Percentiles rank a stretch among this genome's conserved stretches.
Evolutionary conservation across 1,284 basidiomycete genomes (phyloP).

Genomic region (Moesziomyces parantarcticus): DNA sequence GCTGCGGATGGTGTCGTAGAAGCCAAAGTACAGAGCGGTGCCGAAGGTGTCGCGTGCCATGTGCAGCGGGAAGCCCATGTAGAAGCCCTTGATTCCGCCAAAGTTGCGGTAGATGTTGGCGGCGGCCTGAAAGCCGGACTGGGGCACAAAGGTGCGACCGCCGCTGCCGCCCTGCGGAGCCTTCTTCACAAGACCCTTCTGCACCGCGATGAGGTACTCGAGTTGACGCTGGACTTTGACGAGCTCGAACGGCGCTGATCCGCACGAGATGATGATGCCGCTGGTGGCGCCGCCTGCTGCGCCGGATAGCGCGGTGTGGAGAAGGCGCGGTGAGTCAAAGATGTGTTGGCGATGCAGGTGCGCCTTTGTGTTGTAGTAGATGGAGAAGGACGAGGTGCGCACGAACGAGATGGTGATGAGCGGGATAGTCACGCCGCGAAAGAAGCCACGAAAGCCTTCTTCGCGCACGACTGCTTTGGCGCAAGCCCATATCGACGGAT

Average conservation of each 20-base stretch:
- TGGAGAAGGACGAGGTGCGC: constrained; percentile 89
- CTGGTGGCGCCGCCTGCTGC: constrained; percentile 78
- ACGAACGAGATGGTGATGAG: constrained; percentile 96
- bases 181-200: constrained; percentile 72
- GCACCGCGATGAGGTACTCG: constrained; percentile 89
- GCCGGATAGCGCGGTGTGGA: constrained; percentile 59
- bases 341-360: constrained; percentile 72
- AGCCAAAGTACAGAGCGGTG: constrained; percentile 64
- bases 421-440: constrained; percentile 83
- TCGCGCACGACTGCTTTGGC: constrained; percentile 75
- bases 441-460: constrained; percentile 91
- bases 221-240: constrained; percentile 88
- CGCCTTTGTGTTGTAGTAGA: constrained; percentile 89
- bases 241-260: constrained; percentile 80
- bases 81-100: constrained; percentile 65
- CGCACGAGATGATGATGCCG: constrained; percentile 78
- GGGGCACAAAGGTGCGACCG: constrained; percentile 47
- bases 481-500: constrained; percentile 64
- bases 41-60: constrained; percentile 58
- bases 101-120: constrained; percentile 60
- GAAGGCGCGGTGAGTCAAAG: constrained; percentile 27
- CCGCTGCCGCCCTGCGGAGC: neutral
- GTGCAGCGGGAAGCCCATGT: constrained; percentile 64
- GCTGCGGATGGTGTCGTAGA: constrained; percentile 63
- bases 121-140: constrained; percentile 61